Evolutionary conservation across 1,284 basidiomycete genomes (phyloP), one percentile per base, ranked within the genome.

Genomic region (Macrocybe sp.): DNA sequence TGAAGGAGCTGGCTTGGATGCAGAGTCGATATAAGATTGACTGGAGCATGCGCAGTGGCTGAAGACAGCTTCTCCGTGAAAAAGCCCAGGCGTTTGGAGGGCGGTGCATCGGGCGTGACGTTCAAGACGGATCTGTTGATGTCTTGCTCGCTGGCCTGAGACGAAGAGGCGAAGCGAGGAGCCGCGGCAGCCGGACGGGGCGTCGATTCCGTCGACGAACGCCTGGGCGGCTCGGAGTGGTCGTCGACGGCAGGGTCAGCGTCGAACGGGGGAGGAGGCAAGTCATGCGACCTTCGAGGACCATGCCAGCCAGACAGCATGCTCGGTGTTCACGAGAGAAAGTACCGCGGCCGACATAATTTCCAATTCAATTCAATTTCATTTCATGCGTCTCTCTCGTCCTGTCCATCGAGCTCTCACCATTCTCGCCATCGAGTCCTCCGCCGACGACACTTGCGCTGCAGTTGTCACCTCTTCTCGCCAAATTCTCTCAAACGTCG

Each of bases 361-460:
- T 22, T 22, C 22, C 22, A 22, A 22, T 22, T 22, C 22, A 22
- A 32, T 42, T 42, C 7, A 16, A 41, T 16, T 30, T 42, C 28
- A 4, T 42, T 12, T 35, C n/a, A 36, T 31, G 10, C 46, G 30
- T 11, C 34, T 22, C n/a, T 45, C 41, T 34, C 30, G 10, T 10
- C 30, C 45, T 16, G 14, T 14, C 22, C 35, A 32, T 8, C 64
- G 66, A 30, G 16, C 41, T 3, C 81, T 86, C 57, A 84, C 78
- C 2, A 83, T 96, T 2, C 80, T 97, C 10, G 92, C 84, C 1
- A 65, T 97, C 34, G 86, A 89, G 62, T 81, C 87, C 1, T 92
- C 89, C 8, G 92, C 92, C 5, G 93, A 97, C 64, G 93, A 96
- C 62, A 88, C 91, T 1, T 94, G 91, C 58, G 90, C 84, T 11